A percentile compares a stretch with the other conserved stretches of the same genome.
Evolutionary conservation across 208 protist genomes (phyloP).

Genomic region (Acanthamoeba sp.): DNA sequence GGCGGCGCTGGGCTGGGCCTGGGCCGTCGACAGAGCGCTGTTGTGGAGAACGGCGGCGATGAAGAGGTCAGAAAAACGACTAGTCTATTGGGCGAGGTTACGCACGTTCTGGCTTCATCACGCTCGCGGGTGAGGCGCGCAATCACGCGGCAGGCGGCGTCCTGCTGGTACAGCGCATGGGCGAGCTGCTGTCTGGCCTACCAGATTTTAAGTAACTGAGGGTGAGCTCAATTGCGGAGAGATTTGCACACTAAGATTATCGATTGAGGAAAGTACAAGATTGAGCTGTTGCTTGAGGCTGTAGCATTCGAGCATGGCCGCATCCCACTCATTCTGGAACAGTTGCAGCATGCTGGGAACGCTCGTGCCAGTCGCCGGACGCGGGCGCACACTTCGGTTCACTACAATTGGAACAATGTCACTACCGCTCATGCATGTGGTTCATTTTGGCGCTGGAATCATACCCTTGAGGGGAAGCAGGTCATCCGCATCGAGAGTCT

Average conservation of each 20-base stretch:
- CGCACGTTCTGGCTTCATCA: conserved; percentile 87
- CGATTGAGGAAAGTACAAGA: conserved; percentile 81
- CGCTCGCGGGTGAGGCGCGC: conserved; percentile 94
- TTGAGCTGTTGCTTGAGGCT: conserved; percentile 93
- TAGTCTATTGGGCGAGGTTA: neutral
- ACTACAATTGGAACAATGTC: neutral
- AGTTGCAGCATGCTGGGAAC: conserved; percentile 95
- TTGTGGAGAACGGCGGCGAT: conserved; percentile 38
- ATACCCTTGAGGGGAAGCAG: conserved; percentile 88
- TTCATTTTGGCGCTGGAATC: neutral
- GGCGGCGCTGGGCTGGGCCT: neutral
- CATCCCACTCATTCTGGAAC: conserved; percentile 99
- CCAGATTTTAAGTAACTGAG: neutral
- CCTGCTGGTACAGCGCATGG: conserved; percentile 98
- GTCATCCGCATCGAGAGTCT: conserved; percentile 92
- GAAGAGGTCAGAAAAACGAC: conserved; percentile 26
- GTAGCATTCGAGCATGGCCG: conserved; percentile 98
- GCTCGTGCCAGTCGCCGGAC: conserved; percentile 85
- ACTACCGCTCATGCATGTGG: neutral
- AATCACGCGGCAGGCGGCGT: conserved; percentile 98
- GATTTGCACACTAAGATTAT: conserved; percentile 1
- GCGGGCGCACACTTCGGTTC: conserved; percentile 80
- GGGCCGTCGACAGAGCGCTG: neutral
- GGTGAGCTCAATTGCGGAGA: neutral
- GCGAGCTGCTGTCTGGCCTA: conserved; percentile 96